Evolutionary conservation across 257 asterid genomes (phyloP).

Genomic region (Henckelia pumila): DNA sequence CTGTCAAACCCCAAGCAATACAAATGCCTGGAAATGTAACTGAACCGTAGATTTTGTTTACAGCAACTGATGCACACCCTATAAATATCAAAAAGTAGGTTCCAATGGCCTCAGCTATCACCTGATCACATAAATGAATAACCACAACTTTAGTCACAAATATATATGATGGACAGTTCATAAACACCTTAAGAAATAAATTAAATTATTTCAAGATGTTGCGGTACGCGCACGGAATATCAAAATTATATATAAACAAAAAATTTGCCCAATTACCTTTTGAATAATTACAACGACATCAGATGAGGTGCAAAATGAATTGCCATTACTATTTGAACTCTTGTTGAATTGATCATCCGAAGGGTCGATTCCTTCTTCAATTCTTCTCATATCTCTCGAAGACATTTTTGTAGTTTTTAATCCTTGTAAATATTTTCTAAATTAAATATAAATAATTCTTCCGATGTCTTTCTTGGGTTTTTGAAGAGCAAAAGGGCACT

Average conservation of each 20-base stretch:
- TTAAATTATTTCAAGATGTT: too few relatives aligned
- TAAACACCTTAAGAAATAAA: too few relatives aligned
- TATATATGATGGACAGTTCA: too few relatives aligned
- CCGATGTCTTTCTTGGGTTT: not conserved
- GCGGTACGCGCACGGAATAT: too few relatives aligned
- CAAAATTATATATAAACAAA: too few relatives aligned
- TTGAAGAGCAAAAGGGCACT: not conserved
- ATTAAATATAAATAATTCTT: not conserved
- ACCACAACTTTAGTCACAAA: too few relatives aligned
- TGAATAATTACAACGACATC: slow-evolving; percentile 45
- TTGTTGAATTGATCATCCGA: slow-evolving; percentile 20
- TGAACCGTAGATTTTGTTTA: slow-evolving; percentile 49
- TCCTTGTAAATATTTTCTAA: not conserved
- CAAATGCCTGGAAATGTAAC: slow-evolving; percentile 64
- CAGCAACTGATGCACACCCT: slow-evolving; percentile 61
- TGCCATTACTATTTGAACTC: slow-evolving; percentile 22
- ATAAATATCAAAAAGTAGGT: slow-evolving; percentile 58
- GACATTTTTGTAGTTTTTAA: slow-evolving; percentile 33
- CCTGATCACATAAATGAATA: slow-evolving; percentile 22
- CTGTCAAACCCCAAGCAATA: slow-evolving; percentile 49
- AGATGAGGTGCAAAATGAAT: slow-evolving; percentile 39
- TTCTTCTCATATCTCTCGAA: slow-evolving; percentile 28
- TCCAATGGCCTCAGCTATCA: slow-evolving; percentile 62
- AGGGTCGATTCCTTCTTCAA: slow-evolving; percentile 44
- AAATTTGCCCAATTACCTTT: too few relatives aligned